Base-by-base conservation (phyloP, 1,284 basidiomycete species). In the Coniferiporia weirii region DNA sequence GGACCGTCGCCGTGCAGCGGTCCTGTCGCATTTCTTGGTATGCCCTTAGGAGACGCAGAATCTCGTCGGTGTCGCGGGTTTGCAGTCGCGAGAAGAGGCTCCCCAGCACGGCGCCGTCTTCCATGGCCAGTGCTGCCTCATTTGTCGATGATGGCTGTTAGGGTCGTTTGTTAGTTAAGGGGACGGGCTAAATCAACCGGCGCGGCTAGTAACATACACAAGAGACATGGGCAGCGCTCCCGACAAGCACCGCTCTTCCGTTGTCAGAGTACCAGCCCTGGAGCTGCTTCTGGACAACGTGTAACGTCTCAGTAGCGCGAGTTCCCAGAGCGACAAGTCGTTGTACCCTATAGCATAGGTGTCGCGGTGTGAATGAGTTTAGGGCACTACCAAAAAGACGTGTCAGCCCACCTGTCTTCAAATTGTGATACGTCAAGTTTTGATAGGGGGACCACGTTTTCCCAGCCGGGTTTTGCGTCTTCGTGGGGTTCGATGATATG, bases 21-120 rank as follows among this genome's bases (percentile, higher is more conserved):
- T 64, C 65, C 57, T 74, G 71, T 4, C 78, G 75, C n/a, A 84
- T 69, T 57, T 83, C 79, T 63, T 81, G 76, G 61, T 81, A 75
- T 0, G 81, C 83, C 59, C 72, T 71, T 6, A 85, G 72, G 64
- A 84, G 77, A 27, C 67, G 72, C 0, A 67, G 63, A 64, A 85
- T 81, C 63, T 86, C 82, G 1, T 55, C 56, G 3, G 49, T 27
- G 27, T 78, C 76, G 13, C 70, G 64, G 1, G 69, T 64, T 50
- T 70, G 70, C 2, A 86, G 70, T 66, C 83, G 80, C 9, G 79
- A 78, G 68, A 86, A 83, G 7, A 86, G 70, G 48, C 76, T 79
- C 12, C 76, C 84, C 3, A 85, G 73, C 7, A 81, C 77, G 0
- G 79, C 80, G 1, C 74, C 80, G 61, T 85, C 84, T 68, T 85